Conservation (phyloP, 2,329 filamentous ascomycete genomes). For the Cercospora citrullina region DNA sequence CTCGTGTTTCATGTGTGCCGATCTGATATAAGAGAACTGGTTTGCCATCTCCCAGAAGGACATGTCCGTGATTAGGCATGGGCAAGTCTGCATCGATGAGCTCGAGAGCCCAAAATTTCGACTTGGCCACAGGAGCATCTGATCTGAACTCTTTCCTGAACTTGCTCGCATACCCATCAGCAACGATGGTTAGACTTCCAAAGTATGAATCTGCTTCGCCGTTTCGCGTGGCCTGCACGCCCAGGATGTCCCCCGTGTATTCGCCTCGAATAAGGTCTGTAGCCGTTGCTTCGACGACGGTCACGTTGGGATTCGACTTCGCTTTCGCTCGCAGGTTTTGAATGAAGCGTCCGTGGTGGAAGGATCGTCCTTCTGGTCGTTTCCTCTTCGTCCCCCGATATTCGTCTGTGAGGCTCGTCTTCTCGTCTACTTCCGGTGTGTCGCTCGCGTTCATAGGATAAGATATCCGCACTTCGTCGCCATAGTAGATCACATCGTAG, state of each 20-base stretch:
- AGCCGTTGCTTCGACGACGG: slow-evolving; percentile 85
- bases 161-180: slow-evolving; percentile 88
- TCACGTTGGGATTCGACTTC: slow-evolving; percentile 75
- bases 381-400: slow-evolving; percentile 41
- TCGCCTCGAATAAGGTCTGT: slow-evolving; percentile 71
- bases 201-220: slow-evolving; percentile 73
- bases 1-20: slow-evolving; percentile 88
- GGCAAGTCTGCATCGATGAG: slow-evolving; percentile 84
- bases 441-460: slow-evolving; percentile 66
- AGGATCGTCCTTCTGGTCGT: slow-evolving; percentile 71
- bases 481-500: slow-evolving; percentile 84
- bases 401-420: slow-evolving; percentile 37
- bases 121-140: slow-evolving; percentile 68
- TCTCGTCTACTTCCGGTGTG: slow-evolving; percentile 36
- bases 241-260: slow-evolving; percentile 70
- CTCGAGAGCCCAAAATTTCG: slow-evolving; percentile 92
- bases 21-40: slow-evolving; percentile 96
- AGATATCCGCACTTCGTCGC: slow-evolving; percentile 69
- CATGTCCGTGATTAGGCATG: slow-evolving; percentile 74
- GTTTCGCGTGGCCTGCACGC: slow-evolving; percentile 74
- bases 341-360: slow-evolving; percentile 95
- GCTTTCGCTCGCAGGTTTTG: slow-evolving; percentile 76
- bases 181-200: slow-evolving; percentile 80
- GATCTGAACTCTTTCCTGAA: slow-evolving; percentile 80
- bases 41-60: slow-evolving; percentile 74